These are phyloP conservation scores for Colletotrichum tamarilloi DNA, from an alignment of 2,329 filamentous ascomycete species.

Conservation along the genomic window DNA sequence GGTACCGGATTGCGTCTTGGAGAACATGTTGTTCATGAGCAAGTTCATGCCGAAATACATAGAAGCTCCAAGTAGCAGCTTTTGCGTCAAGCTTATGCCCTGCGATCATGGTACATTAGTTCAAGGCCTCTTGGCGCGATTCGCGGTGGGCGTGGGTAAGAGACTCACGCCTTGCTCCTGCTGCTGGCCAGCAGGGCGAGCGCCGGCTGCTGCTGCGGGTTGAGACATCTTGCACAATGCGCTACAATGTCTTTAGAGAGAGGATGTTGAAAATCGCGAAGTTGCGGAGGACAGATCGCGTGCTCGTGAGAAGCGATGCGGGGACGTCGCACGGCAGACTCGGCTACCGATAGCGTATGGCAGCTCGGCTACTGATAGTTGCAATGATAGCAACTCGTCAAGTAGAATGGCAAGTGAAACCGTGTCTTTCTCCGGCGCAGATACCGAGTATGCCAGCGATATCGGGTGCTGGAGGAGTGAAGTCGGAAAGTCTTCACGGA, in stretches of 20 bases:
- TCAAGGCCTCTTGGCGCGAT: conserved; percentile 1
- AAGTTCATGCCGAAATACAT: conserved; percentile 71
- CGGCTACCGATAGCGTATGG: neutral
- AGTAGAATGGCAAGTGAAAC: conserved; percentile 8
- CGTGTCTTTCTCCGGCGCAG: conserved; percentile 26
- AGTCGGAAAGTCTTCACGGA: neutral
- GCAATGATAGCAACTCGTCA: conserved; percentile 12
- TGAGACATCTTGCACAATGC: conserved; percentile 17
- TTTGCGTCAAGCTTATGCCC: conserved; percentile 54
- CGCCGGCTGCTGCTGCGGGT: conserved; percentile 19
- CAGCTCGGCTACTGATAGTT: conserved; percentile 18
- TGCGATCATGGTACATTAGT: conserved; percentile 34
- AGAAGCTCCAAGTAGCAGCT: conserved; percentile 61
- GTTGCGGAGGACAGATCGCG: conserved; percentile 20
- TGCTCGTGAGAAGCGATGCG: conserved; percentile 8
- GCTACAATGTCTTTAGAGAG: neutral
- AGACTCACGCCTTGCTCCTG: conserved; percentile 36
- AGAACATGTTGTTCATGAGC: conserved; percentile 64
- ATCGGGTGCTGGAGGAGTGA: conserved; percentile 27
- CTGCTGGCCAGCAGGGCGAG: conserved; percentile 12
- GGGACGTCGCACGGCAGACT: conserved; percentile 8
- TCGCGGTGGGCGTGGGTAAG: neutral
- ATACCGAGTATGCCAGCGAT: conserved; percentile 16
- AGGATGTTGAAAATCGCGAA: neutral
- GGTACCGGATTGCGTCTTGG: conserved; percentile 59